These are phyloP conservation scores for Pseudonitzschia pungens DNA, from an alignment of 108 stramenopile species.

Conservation along the genomic window DNA sequence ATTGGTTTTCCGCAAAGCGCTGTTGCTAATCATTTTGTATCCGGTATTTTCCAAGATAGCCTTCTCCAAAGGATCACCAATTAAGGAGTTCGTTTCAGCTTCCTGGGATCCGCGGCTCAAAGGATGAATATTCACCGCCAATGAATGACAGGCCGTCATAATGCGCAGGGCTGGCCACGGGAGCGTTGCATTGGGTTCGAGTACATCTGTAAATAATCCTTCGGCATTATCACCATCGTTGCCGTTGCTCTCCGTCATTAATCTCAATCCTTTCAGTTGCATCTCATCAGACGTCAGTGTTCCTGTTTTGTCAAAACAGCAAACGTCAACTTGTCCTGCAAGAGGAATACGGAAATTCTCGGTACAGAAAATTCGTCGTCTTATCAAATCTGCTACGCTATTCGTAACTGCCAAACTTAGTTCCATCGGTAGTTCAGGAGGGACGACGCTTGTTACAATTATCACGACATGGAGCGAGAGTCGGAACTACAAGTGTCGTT, in stretches of 20 bases:
- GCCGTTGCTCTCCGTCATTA: conserved; percentile 13
- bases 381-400: conserved; percentile 80
- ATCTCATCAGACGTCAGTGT: conserved; percentile 95
- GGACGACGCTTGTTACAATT: conserved; percentile 89
- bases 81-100: conserved; percentile 34
- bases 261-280: conserved; percentile 76
- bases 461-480: conserved; percentile 95
- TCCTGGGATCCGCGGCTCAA: neutral
- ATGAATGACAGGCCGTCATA: conserved; percentile 90
- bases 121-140: conserved; percentile 50
- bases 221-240: neutral
- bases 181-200: conserved; percentile 24
- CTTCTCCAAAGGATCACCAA: conserved; percentile 94
- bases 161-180: conserved; percentile 61
- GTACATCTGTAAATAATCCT: conserved; percentile 10
- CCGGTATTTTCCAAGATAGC: conserved; percentile 84
- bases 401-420: conserved; percentile 93
- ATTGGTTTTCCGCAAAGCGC: conserved; percentile 34
- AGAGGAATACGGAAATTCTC: conserved; percentile 96
- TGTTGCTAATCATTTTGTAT: conserved; percentile 61
- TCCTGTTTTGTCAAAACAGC: conserved; percentile 98
- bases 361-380: conserved; percentile 87
- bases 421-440: conserved; percentile 96
- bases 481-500: conserved; percentile 56
- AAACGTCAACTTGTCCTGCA: conserved; percentile 89